phyloP scores from a whole-genome alignment of 2,329 filamentous ascomycete species.

The Calonectria pseudoturangicola region DNA sequence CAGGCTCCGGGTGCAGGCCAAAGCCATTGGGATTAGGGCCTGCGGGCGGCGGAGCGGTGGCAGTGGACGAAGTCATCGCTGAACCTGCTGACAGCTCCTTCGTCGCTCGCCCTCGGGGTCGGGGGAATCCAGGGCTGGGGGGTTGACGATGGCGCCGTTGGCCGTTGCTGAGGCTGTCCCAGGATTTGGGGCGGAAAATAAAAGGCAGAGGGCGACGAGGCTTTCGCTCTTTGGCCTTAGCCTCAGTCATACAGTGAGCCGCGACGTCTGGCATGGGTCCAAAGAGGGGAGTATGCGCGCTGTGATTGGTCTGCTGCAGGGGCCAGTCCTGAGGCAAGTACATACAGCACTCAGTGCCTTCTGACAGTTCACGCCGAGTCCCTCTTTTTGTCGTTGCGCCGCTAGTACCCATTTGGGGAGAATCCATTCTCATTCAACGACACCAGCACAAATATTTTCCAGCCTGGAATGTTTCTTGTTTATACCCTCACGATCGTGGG shows the following conservation, averaged over 20 bases:
- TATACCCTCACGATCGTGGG: not conserved
- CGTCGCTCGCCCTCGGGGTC: constrained; percentile 63
- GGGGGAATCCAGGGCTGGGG: constrained; percentile 46
- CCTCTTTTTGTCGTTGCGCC: constrained; percentile 30
- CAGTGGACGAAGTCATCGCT: constrained; percentile 77
- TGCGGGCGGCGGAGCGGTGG: constrained; percentile 53
- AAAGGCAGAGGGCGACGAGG: constrained; percentile 54
- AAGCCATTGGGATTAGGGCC: constrained; percentile 57
- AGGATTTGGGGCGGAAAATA: constrained; percentile 50
- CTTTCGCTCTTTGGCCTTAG: constrained; percentile 49
- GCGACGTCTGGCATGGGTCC: constrained; percentile 54
- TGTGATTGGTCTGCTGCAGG: constrained; percentile 50
- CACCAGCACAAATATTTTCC: not conserved
- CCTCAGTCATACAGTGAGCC: constrained; percentile 50
- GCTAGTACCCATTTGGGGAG: constrained; percentile 19
- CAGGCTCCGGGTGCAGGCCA: constrained; percentile 50
- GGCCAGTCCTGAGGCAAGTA: constrained; percentile 29
- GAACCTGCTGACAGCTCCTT: constrained; percentile 73
- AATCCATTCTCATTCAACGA: constrained; percentile 11
- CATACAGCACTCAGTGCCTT: constrained; percentile 34
- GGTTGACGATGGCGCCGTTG: constrained; percentile 44
- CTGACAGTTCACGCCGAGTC: constrained; percentile 46
- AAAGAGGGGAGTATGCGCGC: constrained; percentile 46
- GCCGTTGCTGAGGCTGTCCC: constrained; percentile 38
- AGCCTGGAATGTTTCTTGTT: constrained; percentile 5